Evolutionary conservation across 129 eudicot species (phyloP).

Genomic region (Chrysanthemum lavandulifolium): DNA sequence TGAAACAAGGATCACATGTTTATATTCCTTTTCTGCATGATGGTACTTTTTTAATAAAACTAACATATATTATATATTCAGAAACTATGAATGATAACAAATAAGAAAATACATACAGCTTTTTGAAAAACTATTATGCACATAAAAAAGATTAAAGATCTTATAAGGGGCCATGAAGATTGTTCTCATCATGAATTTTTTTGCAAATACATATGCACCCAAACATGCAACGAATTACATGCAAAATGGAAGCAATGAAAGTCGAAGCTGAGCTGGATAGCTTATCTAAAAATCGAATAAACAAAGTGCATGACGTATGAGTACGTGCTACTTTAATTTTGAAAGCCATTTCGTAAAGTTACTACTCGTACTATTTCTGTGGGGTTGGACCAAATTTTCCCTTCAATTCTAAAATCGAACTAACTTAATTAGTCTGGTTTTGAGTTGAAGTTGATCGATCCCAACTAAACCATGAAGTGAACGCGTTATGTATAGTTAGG

Average conservation of each 20-base stretch:
- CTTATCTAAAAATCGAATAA: not conserved
- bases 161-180: no score
- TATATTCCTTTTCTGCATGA: slow-evolving; percentile 1
- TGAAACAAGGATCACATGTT: slow-evolving; percentile 15
- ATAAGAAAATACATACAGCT: not conserved
- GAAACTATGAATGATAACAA: not conserved
- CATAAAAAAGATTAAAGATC: no score
- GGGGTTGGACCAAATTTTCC: not conserved
- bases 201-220: no score
- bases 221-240: no score
- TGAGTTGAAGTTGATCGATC: no score
- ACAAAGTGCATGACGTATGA: not conserved
- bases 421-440: no score
- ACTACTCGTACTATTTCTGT: not conserved
- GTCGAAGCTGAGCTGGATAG: not conserved
- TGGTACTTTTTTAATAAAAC: slow-evolving; percentile 10
- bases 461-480: no score
- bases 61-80: not conserved
- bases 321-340: not conserved
- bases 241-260: no score
- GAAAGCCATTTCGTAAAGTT: not conserved
- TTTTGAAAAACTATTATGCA: no score
- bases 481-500: no score
- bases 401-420: no score
- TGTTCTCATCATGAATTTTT: no score